Base-by-base conservation (phyloP, 2,329 filamentous ascomycete species). In the Ascosphaera aggregata region DNA sequence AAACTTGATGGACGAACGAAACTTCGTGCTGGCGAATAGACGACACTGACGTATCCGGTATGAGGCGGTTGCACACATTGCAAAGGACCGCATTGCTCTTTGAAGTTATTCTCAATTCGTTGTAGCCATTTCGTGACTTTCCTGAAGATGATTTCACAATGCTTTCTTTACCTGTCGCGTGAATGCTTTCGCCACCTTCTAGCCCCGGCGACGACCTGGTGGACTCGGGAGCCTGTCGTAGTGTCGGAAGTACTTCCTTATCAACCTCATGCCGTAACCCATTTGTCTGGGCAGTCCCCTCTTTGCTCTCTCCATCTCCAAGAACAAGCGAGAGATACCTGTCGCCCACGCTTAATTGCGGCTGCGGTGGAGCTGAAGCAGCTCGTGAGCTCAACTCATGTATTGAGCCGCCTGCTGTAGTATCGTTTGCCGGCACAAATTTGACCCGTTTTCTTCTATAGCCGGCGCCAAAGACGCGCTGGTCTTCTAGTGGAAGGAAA, bases 21-120 rank as follows among this genome's bases (percentile, higher is more conserved):
- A 60, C 54, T 48, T 66, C 67, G 51, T 66, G 67, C 16, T 27
- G 19, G 30, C 39, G 48, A 46, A 46, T 54, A 58, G 18, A 48
- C 40, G 31, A 34, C 27, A 36, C 34, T 34, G 39, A 48, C 40
- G 36, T 38, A 34, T 22, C 11, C 7, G 43, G 7, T 22, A 73
- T 42, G 3, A 70, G 71, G n/a, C 76, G 61, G n/a, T 60, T 62
- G 58, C 73, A 78, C 42, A 73, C 58, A 40, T 67, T 59, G 51
- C 73, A 78, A 39, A 61, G 7, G 20, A 39, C 40, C 39, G 22
- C 42, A 34, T 36, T 37, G 13, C 1, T 20, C 9, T 31, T 35
- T 34, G 3, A 18, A 17, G n/a, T 43, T 22, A 7, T 48, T 51
- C 15, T n/a, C 16, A 4, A 18, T 4, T 18, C 19, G 16, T 37